Evolutionary conservation across 2,329 filamentous ascomycete genomes (phyloP), one percentile per base, ranked within the genome.

Genomic region (Spiromastix sp.): DNA sequence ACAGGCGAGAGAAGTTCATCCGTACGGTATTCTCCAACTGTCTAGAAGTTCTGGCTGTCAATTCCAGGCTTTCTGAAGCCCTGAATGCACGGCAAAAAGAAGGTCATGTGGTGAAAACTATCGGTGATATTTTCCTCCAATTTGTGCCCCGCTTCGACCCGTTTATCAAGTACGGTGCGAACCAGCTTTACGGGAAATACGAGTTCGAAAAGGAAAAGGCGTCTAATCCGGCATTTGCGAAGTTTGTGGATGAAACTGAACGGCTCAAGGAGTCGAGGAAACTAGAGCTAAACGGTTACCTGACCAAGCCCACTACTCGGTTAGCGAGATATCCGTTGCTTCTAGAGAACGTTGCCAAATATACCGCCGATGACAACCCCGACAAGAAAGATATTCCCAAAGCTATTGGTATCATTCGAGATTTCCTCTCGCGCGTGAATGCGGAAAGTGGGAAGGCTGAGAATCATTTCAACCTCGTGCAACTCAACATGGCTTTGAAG

Each of bases 171-270:
- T 98, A 98, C 53, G 91, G 91, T 52, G 84, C 89, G 26, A 94
- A 87, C 55, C 91, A 98, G 59, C 68, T 98, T 30, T 93, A 94
- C 57, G 91, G 84, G 48, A 96, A 98, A 59, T 95, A 89, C 52
- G 91, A 95, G 55, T 98, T 96, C 55, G 91, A 98, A 61, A 91
- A 91, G 51, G 91, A 98, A 63, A 85, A 91, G 48, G 80, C 82
- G 11, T 74, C 78, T 38, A 98, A 98, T 50, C 74, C 79, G 2
- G 75, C 74, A 26, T 98, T 98, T 57, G 69, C 81, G 34, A 85
- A 82, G 51, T 95, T 96, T 48, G 91, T 96, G 17, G 91, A 98
- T 46, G 87, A 96, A 57, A 93, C 93, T 4, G 91, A 98, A 60
- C 74, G 91, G 39, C 75, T 93, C 48, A 95, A 95, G 58, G 91